phyloP scores from a whole-genome alignment of 1,139 yeast genomes.

The Pichia sp. region DNA sequence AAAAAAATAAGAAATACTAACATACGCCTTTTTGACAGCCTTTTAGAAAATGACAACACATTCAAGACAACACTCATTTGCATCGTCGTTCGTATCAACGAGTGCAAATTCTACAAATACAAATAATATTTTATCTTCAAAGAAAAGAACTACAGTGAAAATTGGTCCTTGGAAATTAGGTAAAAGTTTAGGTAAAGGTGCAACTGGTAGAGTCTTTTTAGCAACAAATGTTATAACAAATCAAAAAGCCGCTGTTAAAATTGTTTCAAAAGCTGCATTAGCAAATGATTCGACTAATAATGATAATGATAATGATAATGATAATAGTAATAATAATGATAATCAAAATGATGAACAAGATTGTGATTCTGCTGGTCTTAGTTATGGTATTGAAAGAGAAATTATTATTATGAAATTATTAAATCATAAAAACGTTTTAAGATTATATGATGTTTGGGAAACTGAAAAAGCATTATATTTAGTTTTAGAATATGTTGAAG shows the following conservation, averaged over 20 bases:
- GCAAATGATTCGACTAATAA: conserved; percentile 32
- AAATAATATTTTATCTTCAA: conserved; percentile 31
- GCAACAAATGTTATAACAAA: conserved; percentile 85
- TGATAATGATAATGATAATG: too few species aligned
- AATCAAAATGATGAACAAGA: conserved; percentile 31
- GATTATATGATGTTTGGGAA: conserved; percentile 98
- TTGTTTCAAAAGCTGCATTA: conserved; percentile 80
- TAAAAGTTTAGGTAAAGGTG: conserved; percentile 88
- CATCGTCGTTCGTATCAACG: conserved; percentile 30
- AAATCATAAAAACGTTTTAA: conserved; percentile 90
- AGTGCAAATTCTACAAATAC: conserved; percentile 19
- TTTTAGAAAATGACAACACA: conserved; percentile 17
- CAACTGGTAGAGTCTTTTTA: conserved; percentile 87
- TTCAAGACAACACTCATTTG: conserved; percentile 30
- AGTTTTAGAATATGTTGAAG: conserved; percentile 92
- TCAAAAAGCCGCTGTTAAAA: conserved; percentile 92
- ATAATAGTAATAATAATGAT: conserved; percentile 6
- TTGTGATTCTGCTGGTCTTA: conserved; percentile 54
- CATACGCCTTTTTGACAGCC: background rate
- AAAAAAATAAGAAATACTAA: background rate
- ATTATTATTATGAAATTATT: conserved; percentile 84
- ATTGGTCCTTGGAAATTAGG: conserved; percentile 97
- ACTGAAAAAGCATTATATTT: conserved; percentile 87
- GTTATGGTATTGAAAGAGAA: conserved; percentile 94
- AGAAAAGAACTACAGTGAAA: conserved; percentile 48